Evolutionary conservation across 768 basidiomycete genomes (phyloP).

Genomic region (Leccinum barrowsii): DNA sequence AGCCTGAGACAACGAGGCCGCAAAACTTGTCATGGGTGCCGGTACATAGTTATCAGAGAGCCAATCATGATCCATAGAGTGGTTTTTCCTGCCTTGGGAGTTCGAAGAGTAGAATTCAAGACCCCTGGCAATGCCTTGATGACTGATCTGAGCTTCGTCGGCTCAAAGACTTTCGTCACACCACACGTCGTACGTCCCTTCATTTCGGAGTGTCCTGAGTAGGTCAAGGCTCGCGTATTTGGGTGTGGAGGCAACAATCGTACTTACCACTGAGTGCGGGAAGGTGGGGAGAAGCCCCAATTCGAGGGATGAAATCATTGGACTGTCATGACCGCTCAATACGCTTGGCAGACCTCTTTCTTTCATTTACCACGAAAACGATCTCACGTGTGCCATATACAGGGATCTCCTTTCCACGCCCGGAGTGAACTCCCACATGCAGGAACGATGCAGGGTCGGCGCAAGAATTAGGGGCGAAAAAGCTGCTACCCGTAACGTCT

Average conservation of each 20-base stretch:
- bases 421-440: slow-evolving; percentile 14
- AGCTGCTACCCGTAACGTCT: slow-evolving; percentile 8
- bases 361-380: slow-evolving; percentile 12
- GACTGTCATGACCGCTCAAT: slow-evolving; percentile 1
- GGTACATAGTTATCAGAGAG: not conserved
- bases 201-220: slow-evolving; percentile 1
- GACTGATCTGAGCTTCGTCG: slow-evolving; percentile 5
- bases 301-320: not conserved
- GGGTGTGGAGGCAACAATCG: slow-evolving; percentile 4
- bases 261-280: slow-evolving; percentile 16
- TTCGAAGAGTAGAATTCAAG: slow-evolving; percentile 1
- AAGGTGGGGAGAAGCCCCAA: slow-evolving; percentile 4
- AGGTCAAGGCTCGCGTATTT: slow-evolving; percentile 9
- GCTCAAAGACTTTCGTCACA: slow-evolving; percentile 7
- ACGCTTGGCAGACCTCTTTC: slow-evolving; percentile 18
- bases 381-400: slow-evolving; percentile 17
- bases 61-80: not conserved
- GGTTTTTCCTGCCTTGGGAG: slow-evolving; percentile 2
- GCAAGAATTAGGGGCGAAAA: slow-evolving; percentile 2
- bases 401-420: slow-evolving; percentile 3
- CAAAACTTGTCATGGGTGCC: not conserved
- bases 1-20: not conserved
- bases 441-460: not conserved
- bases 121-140: slow-evolving; percentile 1
- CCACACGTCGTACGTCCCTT: slow-evolving; percentile 1